phyloP scores from a whole-genome alignment of 306 rosid genomes.

The Quercus ilex region DNA sequence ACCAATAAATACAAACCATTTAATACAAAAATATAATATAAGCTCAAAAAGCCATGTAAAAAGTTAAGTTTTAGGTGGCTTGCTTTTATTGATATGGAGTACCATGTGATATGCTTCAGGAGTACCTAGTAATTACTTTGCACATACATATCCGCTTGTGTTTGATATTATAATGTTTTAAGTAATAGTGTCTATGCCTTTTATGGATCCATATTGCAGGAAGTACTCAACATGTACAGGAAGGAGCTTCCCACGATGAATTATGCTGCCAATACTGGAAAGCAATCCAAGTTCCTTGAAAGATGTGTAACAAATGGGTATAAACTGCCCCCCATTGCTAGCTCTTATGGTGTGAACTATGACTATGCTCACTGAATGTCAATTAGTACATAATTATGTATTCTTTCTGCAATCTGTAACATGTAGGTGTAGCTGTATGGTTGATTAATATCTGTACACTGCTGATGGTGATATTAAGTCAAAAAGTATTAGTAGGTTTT shows the following conservation, averaged over 20 bases:
- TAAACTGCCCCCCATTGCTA: constrained; percentile 3
- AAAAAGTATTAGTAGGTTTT: constrained; percentile 7
- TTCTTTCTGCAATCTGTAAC: neutral
- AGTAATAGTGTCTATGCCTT: neutral
- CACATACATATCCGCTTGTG: neutral
- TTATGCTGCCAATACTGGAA: constrained; percentile 91
- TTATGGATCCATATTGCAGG: constrained; percentile 37
- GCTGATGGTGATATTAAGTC: constrained; percentile 6
- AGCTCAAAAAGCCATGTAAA: too few species aligned
- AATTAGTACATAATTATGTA: neutral
- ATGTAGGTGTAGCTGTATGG: neutral
- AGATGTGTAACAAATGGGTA: constrained; percentile 90
- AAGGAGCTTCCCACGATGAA: constrained; percentile 86
- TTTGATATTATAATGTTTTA: neutral
- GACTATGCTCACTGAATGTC: neutral
- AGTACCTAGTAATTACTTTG: too few species aligned
- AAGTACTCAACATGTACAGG: constrained; percentile 60
- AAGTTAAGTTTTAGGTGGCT: too few species aligned
- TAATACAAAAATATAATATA: too few species aligned
- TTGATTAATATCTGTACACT: constrained; percentile 4
- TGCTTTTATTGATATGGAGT: too few species aligned
- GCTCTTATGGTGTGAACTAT: neutral
- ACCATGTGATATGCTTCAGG: too few species aligned
- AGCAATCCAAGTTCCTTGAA: constrained; percentile 72
- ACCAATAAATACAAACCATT: too few species aligned